Conservation (phyloP, 108 stramenopile species). For the Discostella stelligeroides region DNA sequence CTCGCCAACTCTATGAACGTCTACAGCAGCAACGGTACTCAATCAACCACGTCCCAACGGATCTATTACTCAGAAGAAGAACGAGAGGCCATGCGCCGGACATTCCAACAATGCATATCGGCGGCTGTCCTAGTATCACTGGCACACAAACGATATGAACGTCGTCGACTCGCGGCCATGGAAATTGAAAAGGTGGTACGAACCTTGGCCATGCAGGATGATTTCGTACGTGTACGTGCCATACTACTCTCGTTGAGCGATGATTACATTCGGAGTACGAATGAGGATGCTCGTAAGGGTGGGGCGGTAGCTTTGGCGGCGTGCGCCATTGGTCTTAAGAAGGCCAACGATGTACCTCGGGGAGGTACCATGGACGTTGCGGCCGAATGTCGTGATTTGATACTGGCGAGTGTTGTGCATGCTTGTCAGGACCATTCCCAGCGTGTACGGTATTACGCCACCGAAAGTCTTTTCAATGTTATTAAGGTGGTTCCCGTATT, state of each 20-base stretch:
- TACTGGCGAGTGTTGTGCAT: slow-evolving; percentile 86
- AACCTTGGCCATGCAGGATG: slow-evolving; percentile 64
- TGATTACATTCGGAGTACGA: slow-evolving; percentile 85
- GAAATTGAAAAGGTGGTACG: slow-evolving; percentile 92
- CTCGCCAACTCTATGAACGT: background rate
- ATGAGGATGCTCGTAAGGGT: slow-evolving; percentile 88
- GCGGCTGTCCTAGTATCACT: slow-evolving; percentile 84
- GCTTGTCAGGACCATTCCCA: slow-evolving; percentile 90
- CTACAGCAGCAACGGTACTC: background rate
- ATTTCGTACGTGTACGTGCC: slow-evolving; percentile 74
- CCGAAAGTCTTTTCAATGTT: slow-evolving; percentile 85
- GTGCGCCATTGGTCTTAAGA: slow-evolving; percentile 86
- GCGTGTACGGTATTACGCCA: slow-evolving; percentile 88
- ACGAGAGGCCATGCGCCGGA: slow-evolving; percentile 72
- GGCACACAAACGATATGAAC: slow-evolving; percentile 90
- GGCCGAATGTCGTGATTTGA: slow-evolving; percentile 57
- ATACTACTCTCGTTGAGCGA: slow-evolving; percentile 81
- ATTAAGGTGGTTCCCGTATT: slow-evolving; percentile 80
- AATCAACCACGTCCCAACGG: slow-evolving; percentile 22
- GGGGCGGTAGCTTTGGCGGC: slow-evolving; percentile 88
- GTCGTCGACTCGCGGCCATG: slow-evolving; percentile 86
- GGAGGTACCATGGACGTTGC: slow-evolving; percentile 17
- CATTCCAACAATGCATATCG: slow-evolving; percentile 80
- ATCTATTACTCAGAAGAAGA: slow-evolving; percentile 60
- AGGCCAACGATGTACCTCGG: slow-evolving; percentile 52